Conservation (phyloP, 257 asterid genomes). For the Cynanchum wilfordii region DNA sequence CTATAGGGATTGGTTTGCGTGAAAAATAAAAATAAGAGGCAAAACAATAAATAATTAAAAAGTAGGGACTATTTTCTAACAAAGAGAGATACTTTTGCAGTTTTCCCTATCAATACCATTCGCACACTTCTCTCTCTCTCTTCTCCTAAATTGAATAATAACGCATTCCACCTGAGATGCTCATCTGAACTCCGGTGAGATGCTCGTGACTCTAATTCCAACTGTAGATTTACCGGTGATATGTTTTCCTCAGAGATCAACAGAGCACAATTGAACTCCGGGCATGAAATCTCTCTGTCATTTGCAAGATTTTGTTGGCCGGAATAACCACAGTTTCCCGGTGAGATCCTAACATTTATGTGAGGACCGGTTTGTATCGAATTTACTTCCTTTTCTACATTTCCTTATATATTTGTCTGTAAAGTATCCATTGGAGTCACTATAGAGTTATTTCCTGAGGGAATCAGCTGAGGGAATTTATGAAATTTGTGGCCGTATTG, state of each 20-base stretch:
- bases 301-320: conserved; percentile 13
- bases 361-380: conserved; percentile 14
- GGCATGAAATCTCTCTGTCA: conserved; percentile 14
- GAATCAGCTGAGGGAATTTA: conserved; percentile 29
- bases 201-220: conserved; percentile 13
- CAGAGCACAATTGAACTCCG: not conserved
- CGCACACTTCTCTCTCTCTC: conserved; percentile 12
- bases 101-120: conserved; percentile 6
- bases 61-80: not conserved
- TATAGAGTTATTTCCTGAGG: conserved; percentile 15
- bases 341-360: conserved; percentile 13
- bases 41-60: not conserved
- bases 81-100: conserved; percentile 4
- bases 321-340: conserved; percentile 14
- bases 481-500: conserved; percentile 16
- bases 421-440: not conserved
- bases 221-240: conserved; percentile 12
- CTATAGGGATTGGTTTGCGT: not conserved
- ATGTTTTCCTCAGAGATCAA: not conserved
- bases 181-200: conserved; percentile 14
- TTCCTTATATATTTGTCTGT: conserved; percentile 1
- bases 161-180: not conserved
- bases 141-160: not conserved
- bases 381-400: not conserved
- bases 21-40: not conserved